Evolutionary conservation across 2,329 filamentous ascomycete genomes (phyloP).

Genomic region (Trichothecium sympodiale): DNA sequence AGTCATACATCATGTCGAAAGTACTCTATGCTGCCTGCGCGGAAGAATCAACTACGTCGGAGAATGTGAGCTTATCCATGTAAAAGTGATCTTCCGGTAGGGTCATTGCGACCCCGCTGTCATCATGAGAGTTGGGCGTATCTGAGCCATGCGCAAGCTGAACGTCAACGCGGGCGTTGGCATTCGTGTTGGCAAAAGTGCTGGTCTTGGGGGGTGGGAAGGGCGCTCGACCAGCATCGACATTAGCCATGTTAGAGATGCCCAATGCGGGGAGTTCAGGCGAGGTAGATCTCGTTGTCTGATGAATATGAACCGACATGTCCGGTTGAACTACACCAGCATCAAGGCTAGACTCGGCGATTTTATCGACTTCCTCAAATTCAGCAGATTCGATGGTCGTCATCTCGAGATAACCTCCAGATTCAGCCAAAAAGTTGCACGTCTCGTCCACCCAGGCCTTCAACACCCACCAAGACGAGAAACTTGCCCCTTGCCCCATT

Average conservation of each 20-base stretch:
- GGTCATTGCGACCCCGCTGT: slow-evolving; percentile 64
- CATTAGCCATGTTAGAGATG: slow-evolving; percentile 23
- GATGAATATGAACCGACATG: too few relatives aligned
- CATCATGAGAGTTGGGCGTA: slow-evolving; percentile 44
- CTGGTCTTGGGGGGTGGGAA: slow-evolving; percentile 29
- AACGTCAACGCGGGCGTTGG: too few relatives aligned
- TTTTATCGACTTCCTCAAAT: neutral
- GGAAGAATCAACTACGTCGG: slow-evolving; percentile 4
- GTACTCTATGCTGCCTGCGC: too few relatives aligned
- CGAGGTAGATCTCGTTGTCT: too few relatives aligned
- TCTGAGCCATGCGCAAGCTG: slow-evolving; percentile 7
- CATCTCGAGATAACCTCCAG: slow-evolving; percentile 66
- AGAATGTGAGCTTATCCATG: slow-evolving; percentile 46
- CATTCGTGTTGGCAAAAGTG: too few relatives aligned
- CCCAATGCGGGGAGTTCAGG: too few relatives aligned
- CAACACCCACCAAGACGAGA: slow-evolving; percentile 88
- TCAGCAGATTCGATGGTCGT: slow-evolving; percentile 13
- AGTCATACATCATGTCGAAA: too few relatives aligned
- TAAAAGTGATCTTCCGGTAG: slow-evolving; percentile 55
- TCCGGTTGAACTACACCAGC: too few relatives aligned
- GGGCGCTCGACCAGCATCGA: slow-evolving; percentile 27
- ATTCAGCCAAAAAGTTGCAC: slow-evolving; percentile 78
- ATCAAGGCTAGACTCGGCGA: neutral
- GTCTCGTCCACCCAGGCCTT: slow-evolving; percentile 96
- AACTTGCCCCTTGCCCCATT: slow-evolving; percentile 65